Evolutionary conservation across 371 early-diverging fungal species (phyloP), one percentile per base, ranked within the genome.

Genomic region (Funneliformis caledonium): DNA sequence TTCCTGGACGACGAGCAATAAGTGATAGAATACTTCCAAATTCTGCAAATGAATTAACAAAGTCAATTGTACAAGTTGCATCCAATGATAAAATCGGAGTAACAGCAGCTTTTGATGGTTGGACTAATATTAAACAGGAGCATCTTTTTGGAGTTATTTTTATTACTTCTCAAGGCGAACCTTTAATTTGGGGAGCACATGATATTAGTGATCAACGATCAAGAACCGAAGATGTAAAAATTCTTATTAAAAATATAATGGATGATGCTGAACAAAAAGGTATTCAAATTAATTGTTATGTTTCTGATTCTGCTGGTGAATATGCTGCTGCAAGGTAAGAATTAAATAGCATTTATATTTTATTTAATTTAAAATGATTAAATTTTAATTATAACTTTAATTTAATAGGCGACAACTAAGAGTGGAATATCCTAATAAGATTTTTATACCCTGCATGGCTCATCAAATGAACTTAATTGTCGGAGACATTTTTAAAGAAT

Each of bases 221-320:
- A 33, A 59, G n/a, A 75, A 60, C 43, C 5, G 1, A 59, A 42
- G 42, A 75, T 75, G 62, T 75, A 56, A 60, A 60, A 33, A 16
- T 37, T 75, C 61, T 33, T 75, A 61, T 75, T 72, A 50, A 61
- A 75, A 33, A 43, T 75, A 42, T 75, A 26, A 75, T 61, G 43
- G 61, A 75, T 60, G 3, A 75, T 59, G 62, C 43, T 14, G 10
- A n/a, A 12, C n/a, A 75, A 42, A 10, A 75, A 37, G 42, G 16
- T 12, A 75, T 75, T 45, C 6, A 10, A 59, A 75, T 75, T 43
- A 75, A 75, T 26, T 75, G 45, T 42, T 75, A 33, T 42, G 37
- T 75, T 42, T 75, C 19, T 45, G 61, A 61, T 33, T 75, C 62
- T 60, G 75, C 43, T 75, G 45, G 62, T 22, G 45, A 75, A 42